phyloP scores from a whole-genome alignment of 2,329 filamentous ascomycete genomes.

The Cladosporium oxysporum region DNA sequence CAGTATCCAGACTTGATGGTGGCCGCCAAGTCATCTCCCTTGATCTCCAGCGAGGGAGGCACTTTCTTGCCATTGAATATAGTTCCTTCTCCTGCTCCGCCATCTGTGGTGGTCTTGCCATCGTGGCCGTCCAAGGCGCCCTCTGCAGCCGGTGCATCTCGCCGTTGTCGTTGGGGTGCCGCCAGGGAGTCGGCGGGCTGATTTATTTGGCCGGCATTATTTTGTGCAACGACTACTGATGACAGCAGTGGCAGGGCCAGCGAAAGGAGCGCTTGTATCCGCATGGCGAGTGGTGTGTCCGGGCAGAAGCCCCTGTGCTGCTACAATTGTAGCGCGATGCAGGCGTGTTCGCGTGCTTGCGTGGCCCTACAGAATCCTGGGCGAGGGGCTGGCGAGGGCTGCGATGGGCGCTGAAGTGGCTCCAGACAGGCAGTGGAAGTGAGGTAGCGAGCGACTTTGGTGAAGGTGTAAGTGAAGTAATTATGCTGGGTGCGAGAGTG shows the following conservation, averaged over 20 bases:
- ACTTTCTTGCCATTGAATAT: conserved; percentile 68
- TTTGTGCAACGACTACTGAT: conserved; percentile 25
- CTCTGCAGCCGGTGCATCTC: conserved; percentile 24
- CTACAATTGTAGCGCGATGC: conserved; percentile 1
- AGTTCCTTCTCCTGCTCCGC: conserved; percentile 43
- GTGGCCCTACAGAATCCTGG: conserved; percentile 18
- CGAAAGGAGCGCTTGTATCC: conserved; percentile 31
- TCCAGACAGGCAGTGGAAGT: neutral
- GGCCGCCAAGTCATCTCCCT: conserved; percentile 58
- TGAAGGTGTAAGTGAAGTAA: conserved; percentile 14
- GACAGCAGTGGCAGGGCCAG: conserved; percentile 34
- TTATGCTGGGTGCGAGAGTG: conserved; percentile 11
- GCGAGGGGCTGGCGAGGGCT: neutral
- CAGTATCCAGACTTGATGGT: conserved; percentile 67
- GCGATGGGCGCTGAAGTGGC: neutral
- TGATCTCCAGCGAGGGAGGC: conserved; percentile 64
- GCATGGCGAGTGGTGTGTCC: conserved; percentile 31
- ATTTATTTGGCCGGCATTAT: conserved; percentile 22
- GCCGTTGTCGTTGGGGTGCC: conserved; percentile 9
- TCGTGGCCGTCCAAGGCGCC: conserved; percentile 35
- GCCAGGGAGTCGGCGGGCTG: conserved; percentile 20
- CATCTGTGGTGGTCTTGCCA: conserved; percentile 40
- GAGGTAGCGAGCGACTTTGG: conserved; percentile 20
- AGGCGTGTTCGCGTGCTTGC: conserved; percentile 15
- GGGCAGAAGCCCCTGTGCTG: conserved; percentile 28